phyloP scores from a whole-genome alignment of 2,329 filamentous ascomycete species.

The Colletotrichum limetticola region DNA sequence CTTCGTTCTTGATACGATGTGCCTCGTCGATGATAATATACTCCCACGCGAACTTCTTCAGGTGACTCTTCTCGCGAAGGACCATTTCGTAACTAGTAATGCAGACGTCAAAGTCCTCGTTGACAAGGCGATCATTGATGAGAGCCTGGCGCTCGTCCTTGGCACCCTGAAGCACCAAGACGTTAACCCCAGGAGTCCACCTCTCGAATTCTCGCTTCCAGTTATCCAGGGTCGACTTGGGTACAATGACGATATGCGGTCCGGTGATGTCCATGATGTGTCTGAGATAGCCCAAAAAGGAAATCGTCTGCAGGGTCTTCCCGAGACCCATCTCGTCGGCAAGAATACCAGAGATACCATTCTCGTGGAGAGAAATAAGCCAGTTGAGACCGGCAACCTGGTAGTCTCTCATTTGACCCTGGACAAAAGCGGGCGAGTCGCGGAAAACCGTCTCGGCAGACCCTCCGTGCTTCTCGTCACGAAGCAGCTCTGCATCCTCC shows the following conservation, averaged over 20 bases:
- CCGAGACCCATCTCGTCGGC: slow-evolving; percentile 99
- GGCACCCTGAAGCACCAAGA: slow-evolving; percentile 91
- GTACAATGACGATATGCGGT: slow-evolving; percentile 90
- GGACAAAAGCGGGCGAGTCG: slow-evolving; percentile 90
- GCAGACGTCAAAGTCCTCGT: slow-evolving; percentile 97
- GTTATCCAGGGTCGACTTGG: slow-evolving; percentile 97
- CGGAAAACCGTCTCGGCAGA: slow-evolving; percentile 91
- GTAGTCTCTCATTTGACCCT: slow-evolving; percentile 94
- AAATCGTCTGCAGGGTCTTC: slow-evolving; percentile 97
- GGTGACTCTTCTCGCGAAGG: slow-evolving; percentile 88
- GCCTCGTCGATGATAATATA: slow-evolving; percentile 99
- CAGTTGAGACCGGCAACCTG: slow-evolving; percentile 96
- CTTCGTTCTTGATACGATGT: slow-evolving; percentile 99
- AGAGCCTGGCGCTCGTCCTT: slow-evolving; percentile 92
- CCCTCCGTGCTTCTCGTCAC: slow-evolving; percentile 90
- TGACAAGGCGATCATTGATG: slow-evolving; percentile 90
- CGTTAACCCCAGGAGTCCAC: slow-evolving; percentile 97
- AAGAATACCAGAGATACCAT: slow-evolving; percentile 97
- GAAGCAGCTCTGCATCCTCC: slow-evolving; percentile 89
- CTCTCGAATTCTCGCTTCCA: slow-evolving; percentile 94
- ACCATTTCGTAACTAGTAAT: slow-evolving; percentile 99
- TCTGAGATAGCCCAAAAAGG: slow-evolving; percentile 93
- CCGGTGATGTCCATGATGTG: slow-evolving; percentile 91
- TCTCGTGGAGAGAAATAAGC: slow-evolving; percentile 97
- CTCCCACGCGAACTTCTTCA: slow-evolving; percentile 99